Percentiles rank a stretch among this genome's conserved stretches.
Evolutionary conservation across 805 yeast species (phyloP).

Genomic region (Phaffomyces antillensis): DNA sequence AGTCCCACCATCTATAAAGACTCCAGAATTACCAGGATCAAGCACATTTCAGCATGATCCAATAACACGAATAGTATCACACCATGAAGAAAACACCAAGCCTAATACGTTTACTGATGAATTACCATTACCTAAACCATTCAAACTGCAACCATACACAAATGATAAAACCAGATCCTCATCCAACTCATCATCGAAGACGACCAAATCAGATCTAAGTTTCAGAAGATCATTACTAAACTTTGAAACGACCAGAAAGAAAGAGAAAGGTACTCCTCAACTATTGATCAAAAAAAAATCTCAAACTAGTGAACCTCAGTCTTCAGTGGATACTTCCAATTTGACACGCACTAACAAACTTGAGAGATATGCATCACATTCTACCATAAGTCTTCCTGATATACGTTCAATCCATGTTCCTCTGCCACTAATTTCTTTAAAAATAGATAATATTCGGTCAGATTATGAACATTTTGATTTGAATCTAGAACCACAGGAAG

Average conservation of each 20-base stretch:
- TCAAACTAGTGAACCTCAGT: neutral
- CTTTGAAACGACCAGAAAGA: constrained; percentile 20
- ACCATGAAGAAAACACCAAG: neutral
- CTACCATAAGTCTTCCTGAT: neutral
- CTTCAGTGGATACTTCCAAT: too few relatives aligned
- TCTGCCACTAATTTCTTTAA: neutral
- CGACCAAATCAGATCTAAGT: constrained; percentile 3
- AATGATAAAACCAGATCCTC: constrained; percentile 1
- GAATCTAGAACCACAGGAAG: neutral
- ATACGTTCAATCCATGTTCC: neutral
- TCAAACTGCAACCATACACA: neutral
- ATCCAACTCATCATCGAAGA: constrained; percentile 1
- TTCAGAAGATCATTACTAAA: constrained; percentile 12
- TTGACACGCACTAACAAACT: too few relatives aligned
- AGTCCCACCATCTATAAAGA: neutral
- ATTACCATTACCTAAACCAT: constrained; percentile 1
- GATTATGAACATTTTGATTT: neutral
- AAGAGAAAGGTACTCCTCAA: constrained; percentile 17
- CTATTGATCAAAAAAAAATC: neutral
- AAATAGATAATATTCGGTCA: neutral
- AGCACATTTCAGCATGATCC: neutral
- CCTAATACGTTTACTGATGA: neutral
- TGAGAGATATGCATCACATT: too few relatives aligned
- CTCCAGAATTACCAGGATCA: neutral
- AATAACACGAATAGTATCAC: constrained; percentile 1